phyloP scores from a whole-genome alignment of 257 asterid genomes.

The Euphrasia confusa region DNA sequence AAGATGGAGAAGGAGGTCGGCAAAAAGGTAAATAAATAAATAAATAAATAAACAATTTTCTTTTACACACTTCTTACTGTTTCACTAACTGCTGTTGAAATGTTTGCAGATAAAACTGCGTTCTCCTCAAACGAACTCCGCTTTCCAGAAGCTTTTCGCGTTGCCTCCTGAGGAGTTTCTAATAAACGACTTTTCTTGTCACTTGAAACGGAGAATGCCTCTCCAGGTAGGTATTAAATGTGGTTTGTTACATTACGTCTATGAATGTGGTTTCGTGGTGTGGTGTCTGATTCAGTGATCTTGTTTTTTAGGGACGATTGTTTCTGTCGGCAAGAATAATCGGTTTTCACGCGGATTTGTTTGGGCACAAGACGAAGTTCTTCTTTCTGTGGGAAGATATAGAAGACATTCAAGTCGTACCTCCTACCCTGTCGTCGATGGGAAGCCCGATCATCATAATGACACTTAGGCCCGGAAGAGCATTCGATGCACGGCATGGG shows the following conservation, averaged over 20 bases:
- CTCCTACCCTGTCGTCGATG: conserved; percentile 95
- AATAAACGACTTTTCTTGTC: conserved; percentile 92
- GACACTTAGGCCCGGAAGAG: conserved; percentile 81
- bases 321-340: conserved; percentile 95
- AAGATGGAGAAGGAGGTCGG: conserved; percentile 99
- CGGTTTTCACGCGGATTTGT: conserved; percentile 96
- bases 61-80: conserved; percentile 1
- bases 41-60: not conserved
- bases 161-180: conserved; percentile 98
- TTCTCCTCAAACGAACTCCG: conserved; percentile 96
- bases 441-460: conserved; percentile 85
- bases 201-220: conserved; percentile 93
- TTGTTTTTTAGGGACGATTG: conserved; percentile 78
- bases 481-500: conserved; percentile 90
- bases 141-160: conserved; percentile 87
- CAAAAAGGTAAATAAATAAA: conserved; percentile 58
- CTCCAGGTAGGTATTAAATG: conserved; percentile 83
- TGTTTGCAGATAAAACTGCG: conserved; percentile 70
- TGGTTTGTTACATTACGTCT: conserved; percentile 17
- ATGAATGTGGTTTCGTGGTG: conserved; percentile 2
- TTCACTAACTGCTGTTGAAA: conserved; percentile 15
- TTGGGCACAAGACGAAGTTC: conserved; percentile 92
- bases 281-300: conserved; percentile 21
- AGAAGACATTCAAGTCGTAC: conserved; percentile 79
- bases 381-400: conserved; percentile 98